Percentiles rank a stretch among this genome's conserved stretches.
phyloP scores from a whole-genome alignment of 2,329 filamentous ascomycete genomes.

The Sclerotinia sclerotiorum region DNA sequence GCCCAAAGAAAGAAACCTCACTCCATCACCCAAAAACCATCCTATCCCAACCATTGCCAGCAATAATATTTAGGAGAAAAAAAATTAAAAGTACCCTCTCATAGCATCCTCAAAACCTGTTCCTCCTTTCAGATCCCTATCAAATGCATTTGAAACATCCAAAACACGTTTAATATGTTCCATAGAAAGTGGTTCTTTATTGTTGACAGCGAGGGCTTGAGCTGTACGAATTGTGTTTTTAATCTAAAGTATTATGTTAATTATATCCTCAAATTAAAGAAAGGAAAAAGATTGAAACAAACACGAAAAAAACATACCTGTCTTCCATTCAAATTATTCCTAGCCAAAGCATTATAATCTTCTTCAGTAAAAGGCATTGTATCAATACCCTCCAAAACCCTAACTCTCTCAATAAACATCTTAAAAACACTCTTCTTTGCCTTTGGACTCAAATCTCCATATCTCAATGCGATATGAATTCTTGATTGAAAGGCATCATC shows the following conservation, averaged over 20 bases:
- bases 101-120: conserved; percentile 80
- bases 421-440: conserved; percentile 80
- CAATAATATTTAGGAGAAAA: background rate
- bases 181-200: conserved; percentile 70
- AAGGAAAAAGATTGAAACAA: too few relatives aligned
- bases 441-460: conserved; percentile 69
- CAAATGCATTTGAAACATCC: conserved; percentile 81
- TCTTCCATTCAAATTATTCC: conserved; percentile 67
- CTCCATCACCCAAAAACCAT: background rate
- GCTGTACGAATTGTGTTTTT: conserved; percentile 85
- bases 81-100: conserved; percentile 65
- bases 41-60: background rate
- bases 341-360: conserved; percentile 65
- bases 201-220: conserved; percentile 77
- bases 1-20: background rate
- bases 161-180: conserved; percentile 77
- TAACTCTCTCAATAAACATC: conserved; percentile 76
- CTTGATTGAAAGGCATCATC: conserved; percentile 88
- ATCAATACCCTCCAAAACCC: conserved; percentile 60
- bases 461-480: conserved; percentile 78
- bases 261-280: background rate
- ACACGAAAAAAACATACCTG: conserved; percentile 53
- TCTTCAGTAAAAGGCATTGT: conserved; percentile 62
- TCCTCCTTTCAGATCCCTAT: conserved; percentile 78
- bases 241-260: conserved; percentile 50